A percentile compares a stretch with the other conserved stretches of the same genome.
These are phyloP conservation scores for Grigorovia transvaalensis DNA, from an alignment of 805 yeast genomes.

Conservation along the genomic window DNA sequence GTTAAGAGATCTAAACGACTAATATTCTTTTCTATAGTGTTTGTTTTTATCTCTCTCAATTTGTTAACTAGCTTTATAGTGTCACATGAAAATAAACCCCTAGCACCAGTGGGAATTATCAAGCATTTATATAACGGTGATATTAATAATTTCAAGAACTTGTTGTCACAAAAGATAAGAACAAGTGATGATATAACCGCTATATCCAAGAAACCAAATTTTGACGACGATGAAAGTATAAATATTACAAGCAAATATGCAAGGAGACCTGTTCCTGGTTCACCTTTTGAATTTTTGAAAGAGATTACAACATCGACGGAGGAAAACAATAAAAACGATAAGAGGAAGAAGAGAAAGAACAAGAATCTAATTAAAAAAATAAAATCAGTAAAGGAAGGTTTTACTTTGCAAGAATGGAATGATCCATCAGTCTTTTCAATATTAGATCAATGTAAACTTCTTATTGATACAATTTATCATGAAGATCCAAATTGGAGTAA, in stretches of 20 bases:
- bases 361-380: background rate
- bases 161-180: too few relatives aligned
- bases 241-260: background rate
- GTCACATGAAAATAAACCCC: background rate
- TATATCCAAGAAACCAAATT: background rate
- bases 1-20: background rate
- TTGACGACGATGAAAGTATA: background rate
- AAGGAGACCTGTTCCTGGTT: background rate
- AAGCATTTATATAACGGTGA: background rate
- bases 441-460: background rate
- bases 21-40: too few relatives aligned
- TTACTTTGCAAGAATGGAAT: background rate
- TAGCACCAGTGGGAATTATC: background rate
- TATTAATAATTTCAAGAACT: too few relatives aligned
- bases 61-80: too few relatives aligned
- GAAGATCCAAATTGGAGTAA: background rate
- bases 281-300: background rate
- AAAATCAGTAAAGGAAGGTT: background rate
- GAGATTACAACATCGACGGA: too few relatives aligned
- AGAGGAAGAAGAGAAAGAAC: background rate
- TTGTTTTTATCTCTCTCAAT: background rate
- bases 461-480: background rate
- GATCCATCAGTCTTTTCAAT: background rate
- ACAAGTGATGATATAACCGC: background rate
- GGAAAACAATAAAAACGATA: background rate